These are phyloP conservation scores for Graphiopsis chlorocephala DNA, from an alignment of 2,329 filamentous ascomycete genomes.

Conservation along the genomic window DNA sequence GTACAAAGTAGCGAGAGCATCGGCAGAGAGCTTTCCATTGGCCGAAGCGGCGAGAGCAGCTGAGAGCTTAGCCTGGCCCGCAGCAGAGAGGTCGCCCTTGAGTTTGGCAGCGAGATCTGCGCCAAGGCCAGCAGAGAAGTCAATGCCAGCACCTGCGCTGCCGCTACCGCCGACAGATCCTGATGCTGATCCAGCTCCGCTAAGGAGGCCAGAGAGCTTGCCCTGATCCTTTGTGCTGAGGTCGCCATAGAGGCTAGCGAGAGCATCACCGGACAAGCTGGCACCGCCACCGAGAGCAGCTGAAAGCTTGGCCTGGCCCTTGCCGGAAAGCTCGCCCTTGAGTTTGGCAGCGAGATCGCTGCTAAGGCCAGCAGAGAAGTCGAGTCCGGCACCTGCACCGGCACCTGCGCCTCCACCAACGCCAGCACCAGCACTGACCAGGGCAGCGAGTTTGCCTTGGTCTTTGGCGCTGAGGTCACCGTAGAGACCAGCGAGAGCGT, in stretches of 20 bases:
- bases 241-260: background rate
- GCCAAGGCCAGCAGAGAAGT: slow-evolving; percentile 3
- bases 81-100: background rate
- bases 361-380: background rate
- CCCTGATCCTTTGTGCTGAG: background rate
- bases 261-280: background rate
- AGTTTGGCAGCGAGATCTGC: background rate
- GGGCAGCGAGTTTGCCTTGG: background rate
- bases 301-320: slow-evolving; percentile 3
- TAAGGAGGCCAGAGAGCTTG: background rate
- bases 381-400: background rate
- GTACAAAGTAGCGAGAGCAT: background rate
- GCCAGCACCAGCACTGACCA: background rate
- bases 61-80: background rate
- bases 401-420: background rate
- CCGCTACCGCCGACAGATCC: background rate
- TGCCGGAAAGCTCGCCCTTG: background rate
- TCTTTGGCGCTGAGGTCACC: background rate
- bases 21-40: background rate
- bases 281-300: background rate
- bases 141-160: background rate
- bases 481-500: background rate
- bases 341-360: background rate
- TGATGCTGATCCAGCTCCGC: background rate
- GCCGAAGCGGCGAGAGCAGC: background rate